phyloP scores from a whole-genome alignment of 2,329 filamentous ascomycete species.

The Diplodia scrobiculata region DNA sequence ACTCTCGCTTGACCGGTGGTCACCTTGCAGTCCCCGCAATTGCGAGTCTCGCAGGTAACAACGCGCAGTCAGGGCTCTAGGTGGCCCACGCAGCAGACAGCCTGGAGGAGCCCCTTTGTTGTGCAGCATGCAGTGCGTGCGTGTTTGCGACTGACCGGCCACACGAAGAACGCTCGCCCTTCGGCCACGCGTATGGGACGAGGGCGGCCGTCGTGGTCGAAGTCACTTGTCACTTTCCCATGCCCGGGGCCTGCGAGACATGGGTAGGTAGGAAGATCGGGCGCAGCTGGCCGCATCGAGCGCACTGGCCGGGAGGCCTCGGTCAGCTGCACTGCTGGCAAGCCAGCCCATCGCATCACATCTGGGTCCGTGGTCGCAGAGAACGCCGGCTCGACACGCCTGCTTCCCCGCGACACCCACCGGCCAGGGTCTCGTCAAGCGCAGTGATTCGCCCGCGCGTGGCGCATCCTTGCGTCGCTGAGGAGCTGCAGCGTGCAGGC shows the following conservation, averaged over 20 bases:
- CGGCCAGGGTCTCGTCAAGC: constrained; percentile 1
- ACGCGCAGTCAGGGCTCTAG: background rate
- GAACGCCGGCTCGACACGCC: constrained; percentile 23
- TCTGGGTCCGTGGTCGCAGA: constrained; percentile 12
- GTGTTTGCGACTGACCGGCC: constrained; percentile 5
- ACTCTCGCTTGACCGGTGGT: constrained; percentile 5
- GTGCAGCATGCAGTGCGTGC: constrained; percentile 16
- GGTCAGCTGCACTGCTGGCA: constrained; percentile 3
- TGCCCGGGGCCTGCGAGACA: constrained; percentile 14
- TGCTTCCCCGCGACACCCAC: constrained; percentile 17
- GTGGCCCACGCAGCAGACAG: constrained; percentile 1
- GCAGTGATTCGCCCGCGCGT: constrained; percentile 3
- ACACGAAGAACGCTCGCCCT: background rate
- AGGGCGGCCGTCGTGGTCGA: background rate
- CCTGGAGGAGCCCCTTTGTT: constrained; percentile 6
- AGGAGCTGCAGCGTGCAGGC: constrained; percentile 16
- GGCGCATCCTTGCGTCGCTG: constrained; percentile 13
- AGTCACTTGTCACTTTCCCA: constrained; percentile 20
- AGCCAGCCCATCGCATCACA: background rate
- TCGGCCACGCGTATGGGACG: background rate
- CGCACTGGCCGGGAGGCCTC: background rate
- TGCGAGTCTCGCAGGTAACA: constrained; percentile 5
- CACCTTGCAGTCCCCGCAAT: constrained; percentile 3
- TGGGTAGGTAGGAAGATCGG: constrained; percentile 1
- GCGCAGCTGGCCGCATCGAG: constrained; percentile 13